Evolutionary conservation across 805 yeast genomes (phyloP).

Genomic region (Kluyveromyces dobzhanskii): DNA sequence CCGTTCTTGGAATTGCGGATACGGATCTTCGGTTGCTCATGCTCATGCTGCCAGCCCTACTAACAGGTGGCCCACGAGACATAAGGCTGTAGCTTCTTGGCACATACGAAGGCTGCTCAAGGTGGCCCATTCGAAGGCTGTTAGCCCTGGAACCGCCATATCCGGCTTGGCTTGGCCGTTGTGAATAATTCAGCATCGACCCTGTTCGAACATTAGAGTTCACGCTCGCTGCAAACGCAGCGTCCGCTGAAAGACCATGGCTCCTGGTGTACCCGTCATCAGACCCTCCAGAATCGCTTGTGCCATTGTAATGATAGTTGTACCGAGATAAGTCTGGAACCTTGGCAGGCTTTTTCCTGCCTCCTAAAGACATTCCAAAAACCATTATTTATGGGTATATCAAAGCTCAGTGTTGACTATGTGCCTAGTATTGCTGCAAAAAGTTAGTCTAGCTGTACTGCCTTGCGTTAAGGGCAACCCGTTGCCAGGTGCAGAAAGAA

Average conservation of each 20-base stretch:
- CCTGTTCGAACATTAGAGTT: conserved; percentile 5
- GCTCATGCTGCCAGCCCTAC: no score
- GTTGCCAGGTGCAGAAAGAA: no score
- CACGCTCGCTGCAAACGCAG: conserved; percentile 23
- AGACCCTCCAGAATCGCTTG: conserved; percentile 8
- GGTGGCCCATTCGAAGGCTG: not conserved
- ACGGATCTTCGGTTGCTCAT: no score
- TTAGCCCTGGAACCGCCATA: not conserved
- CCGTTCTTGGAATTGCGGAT: not conserved
- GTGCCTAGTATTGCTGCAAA: no score
- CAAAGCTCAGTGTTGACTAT: not conserved
- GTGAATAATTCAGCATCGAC: conserved; percentile 2
- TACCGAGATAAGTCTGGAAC: conserved; percentile 34
- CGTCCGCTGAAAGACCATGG: conserved; percentile 21
- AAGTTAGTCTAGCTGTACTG: no score
- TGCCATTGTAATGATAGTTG: conserved; percentile 22
- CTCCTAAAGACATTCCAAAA: conserved; percentile 12
- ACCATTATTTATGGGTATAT: conserved; percentile 11
- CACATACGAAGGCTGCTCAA: not conserved
- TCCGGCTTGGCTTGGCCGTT: not conserved
- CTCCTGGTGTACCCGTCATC: conserved; percentile 14
- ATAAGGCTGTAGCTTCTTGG: not conserved
- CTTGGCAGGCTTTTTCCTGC: conserved; percentile 18
- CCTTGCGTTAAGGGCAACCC: no score
- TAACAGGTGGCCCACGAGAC: not conserved